phyloP scores from a whole-genome alignment of 2,329 filamentous ascomycete genomes.

The Didymella lethalis region DNA sequence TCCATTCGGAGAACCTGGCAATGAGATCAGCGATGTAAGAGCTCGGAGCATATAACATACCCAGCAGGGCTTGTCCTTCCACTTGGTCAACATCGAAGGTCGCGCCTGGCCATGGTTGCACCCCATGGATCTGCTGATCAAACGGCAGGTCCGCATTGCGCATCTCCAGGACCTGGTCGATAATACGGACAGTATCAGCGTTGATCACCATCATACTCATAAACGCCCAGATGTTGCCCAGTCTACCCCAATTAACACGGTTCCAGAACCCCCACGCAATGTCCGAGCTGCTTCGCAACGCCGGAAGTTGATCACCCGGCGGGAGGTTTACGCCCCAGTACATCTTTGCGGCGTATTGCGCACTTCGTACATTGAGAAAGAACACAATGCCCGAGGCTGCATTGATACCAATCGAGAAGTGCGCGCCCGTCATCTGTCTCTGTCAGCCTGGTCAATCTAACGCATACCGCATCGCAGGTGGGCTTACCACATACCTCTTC shows the following conservation, averaged over 20 bases:
- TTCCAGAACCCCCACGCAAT: slow-evolving; percentile 31
- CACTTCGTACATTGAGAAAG: slow-evolving; percentile 16
- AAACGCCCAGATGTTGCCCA: slow-evolving; percentile 22
- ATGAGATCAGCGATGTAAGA: neutral
- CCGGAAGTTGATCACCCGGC: slow-evolving; percentile 22
- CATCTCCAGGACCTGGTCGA: slow-evolving; percentile 16
- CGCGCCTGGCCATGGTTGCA: slow-evolving; percentile 18
- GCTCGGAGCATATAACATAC: neutral
- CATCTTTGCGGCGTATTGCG: slow-evolving; percentile 1
- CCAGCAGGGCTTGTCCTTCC: slow-evolving; percentile 15
- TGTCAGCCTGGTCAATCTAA: neutral
- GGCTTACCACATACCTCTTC: slow-evolving; percentile 21
- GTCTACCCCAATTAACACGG: slow-evolving; percentile 3
- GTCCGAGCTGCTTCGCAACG: slow-evolving; percentile 24
- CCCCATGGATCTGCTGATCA: neutral
- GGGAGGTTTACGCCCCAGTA: slow-evolving; percentile 1
- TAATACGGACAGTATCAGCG: slow-evolving; percentile 14
- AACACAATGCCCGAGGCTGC: slow-evolving; percentile 8
- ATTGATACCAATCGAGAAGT: slow-evolving; percentile 24
- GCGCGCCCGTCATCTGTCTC: slow-evolving; percentile 19
- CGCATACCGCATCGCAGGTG: no score
- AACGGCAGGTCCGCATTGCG: neutral
- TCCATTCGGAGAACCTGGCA: slow-evolving; percentile 18
- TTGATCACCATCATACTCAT: slow-evolving; percentile 21
- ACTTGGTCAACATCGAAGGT: slow-evolving; percentile 10